These are phyloP conservation scores for Xylariaceae sp. DNA, from an alignment of 2,329 filamentous ascomycete genomes.

Conservation along the genomic window DNA sequence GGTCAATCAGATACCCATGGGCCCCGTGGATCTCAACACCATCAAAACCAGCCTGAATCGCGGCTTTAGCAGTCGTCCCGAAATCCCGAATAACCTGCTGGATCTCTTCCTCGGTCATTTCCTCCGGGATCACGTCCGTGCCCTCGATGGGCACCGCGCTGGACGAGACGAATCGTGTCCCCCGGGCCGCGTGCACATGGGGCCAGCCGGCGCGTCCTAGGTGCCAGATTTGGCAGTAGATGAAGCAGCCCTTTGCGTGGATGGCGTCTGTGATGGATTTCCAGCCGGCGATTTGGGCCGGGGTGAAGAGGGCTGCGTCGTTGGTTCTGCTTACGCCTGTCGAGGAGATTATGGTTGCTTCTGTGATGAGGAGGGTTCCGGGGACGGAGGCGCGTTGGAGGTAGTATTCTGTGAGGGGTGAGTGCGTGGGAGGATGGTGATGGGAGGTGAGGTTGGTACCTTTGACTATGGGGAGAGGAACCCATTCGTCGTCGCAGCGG, in stretches of 20 bases:
- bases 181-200: constrained; percentile 36
- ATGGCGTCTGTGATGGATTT: constrained; percentile 55
- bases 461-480: constrained; percentile 38
- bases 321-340: constrained; percentile 42
- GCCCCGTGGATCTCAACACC: constrained; percentile 48
- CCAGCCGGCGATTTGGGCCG: constrained; percentile 56
- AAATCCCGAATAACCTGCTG: constrained; percentile 57
- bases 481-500: constrained; percentile 41
- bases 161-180: constrained; percentile 43
- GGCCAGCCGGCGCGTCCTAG: constrained; percentile 49
- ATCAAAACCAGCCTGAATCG: constrained; percentile 62
- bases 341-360: constrained; percentile 50
- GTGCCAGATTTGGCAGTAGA: constrained; percentile 62
- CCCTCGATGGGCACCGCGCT: constrained; percentile 42
- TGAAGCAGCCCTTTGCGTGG: constrained; percentile 55
- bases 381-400: constrained; percentile 33
- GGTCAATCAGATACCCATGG: constrained; percentile 50
- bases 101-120: constrained; percentile 63
- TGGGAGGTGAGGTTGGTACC: constrained; percentile 8
- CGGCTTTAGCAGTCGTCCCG: constrained; percentile 48
- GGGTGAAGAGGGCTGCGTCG: constrained; percentile 53
- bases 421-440: not conserved
- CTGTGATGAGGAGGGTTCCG: constrained; percentile 49
- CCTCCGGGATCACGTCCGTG: constrained; percentile 50
- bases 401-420: constrained; percentile 28